Evolutionary conservation across 768 basidiomycete species (phyloP).

Genomic region (Lentinula boryana): DNA sequence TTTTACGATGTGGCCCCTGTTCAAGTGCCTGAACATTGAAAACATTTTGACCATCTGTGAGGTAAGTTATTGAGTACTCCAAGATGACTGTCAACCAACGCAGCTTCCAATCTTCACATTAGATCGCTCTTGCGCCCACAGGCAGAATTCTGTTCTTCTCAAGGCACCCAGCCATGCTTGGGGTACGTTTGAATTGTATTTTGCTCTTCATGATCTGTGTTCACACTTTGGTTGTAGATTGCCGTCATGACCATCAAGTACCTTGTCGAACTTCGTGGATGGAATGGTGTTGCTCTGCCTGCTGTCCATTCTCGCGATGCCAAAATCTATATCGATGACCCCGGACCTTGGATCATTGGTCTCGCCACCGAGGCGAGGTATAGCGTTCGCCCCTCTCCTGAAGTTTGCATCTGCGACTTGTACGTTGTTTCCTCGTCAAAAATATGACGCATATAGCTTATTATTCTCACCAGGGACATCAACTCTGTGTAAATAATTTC

Average conservation of each 20-base stretch:
- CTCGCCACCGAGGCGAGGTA: constrained; percentile 82
- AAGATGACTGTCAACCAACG: not conserved
- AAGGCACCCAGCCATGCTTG: constrained; percentile 87
- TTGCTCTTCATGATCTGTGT: not conserved
- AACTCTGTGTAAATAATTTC: constrained; percentile 58
- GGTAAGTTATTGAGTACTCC: constrained; percentile 31
- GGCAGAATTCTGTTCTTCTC: constrained; percentile 87
- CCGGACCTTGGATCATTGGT: constrained; percentile 95
- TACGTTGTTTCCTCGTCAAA: constrained; percentile 30
- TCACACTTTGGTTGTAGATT: constrained; percentile 36
- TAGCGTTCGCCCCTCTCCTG: constrained; percentile 65
- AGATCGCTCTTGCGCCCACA: constrained; percentile 85
- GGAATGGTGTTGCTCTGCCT: constrained; percentile 83
- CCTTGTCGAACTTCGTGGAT: constrained; percentile 87
- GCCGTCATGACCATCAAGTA: constrained; percentile 90
- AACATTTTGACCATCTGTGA: constrained; percentile 84
- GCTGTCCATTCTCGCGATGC: constrained; percentile 86
- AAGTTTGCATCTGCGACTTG: constrained; percentile 86
- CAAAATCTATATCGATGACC: constrained; percentile 91
- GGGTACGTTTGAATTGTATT: constrained; percentile 33
- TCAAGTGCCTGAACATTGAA: not conserved
- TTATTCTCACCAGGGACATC: constrained; percentile 53
- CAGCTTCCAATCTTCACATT: not conserved
- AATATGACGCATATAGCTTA: not conserved
- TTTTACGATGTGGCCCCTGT: constrained; percentile 88